A percentile compares a stretch with the other conserved stretches of the same genome.
Conservation (phyloP, 208 protist species). For the Leishmania mexicana region DNA sequence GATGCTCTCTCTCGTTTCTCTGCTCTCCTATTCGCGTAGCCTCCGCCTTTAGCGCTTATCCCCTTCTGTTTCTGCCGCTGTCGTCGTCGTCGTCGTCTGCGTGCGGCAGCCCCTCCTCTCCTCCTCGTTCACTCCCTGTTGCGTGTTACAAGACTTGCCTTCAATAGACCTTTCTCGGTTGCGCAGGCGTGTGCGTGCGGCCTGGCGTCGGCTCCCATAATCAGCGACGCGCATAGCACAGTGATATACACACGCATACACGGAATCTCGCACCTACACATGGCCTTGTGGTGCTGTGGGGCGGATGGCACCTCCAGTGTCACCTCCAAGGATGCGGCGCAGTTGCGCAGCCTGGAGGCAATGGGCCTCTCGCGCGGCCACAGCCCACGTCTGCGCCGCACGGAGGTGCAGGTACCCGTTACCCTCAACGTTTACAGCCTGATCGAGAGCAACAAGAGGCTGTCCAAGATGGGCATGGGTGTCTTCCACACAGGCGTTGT, state of each 20-base stretch:
- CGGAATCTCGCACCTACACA: conserved; percentile 8
- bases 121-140: too few species aligned
- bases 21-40: too few species aligned
- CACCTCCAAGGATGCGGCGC: conserved; percentile 30
- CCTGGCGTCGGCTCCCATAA: not conserved
- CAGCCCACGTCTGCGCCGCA: conserved; percentile 36
- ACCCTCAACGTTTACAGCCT: conserved; percentile 88
- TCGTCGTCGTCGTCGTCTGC: too few species aligned
- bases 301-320: not conserved
- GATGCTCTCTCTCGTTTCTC: too few species aligned
- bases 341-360: conserved; percentile 24
- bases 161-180: not conserved
- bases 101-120: too few species aligned
- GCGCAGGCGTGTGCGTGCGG: not conserved
- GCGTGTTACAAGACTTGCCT: too few species aligned
- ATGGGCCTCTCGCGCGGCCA: conserved; percentile 45
- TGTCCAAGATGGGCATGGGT: conserved; percentile 80
- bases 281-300: conserved; percentile 70
- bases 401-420: conserved; percentile 54
- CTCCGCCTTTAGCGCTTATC: too few species aligned
- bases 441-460: conserved; percentile 58
- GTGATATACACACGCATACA: not conserved
- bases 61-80: too few species aligned
- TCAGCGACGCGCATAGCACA: not conserved
- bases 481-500: conserved; percentile 91